These are phyloP conservation scores for Claviceps sorghi DNA, from an alignment of 2,329 filamentous ascomycete species.

Conservation along the genomic window DNA sequence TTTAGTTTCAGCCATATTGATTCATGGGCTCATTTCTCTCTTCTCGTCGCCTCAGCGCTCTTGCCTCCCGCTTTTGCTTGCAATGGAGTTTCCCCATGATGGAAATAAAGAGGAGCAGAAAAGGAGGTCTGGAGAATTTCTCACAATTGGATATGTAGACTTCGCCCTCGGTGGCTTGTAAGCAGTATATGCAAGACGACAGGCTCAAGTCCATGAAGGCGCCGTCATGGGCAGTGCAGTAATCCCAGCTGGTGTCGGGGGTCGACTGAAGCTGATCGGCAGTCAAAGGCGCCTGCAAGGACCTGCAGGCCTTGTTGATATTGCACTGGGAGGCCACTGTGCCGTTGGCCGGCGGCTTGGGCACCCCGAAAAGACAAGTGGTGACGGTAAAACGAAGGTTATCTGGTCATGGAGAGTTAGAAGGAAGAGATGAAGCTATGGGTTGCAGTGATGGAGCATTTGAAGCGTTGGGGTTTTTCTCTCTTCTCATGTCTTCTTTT, in stretches of 20 bases:
- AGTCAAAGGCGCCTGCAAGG: background rate
- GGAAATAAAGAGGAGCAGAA: too few relatives aligned
- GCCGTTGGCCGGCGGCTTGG: background rate
- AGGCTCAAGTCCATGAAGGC: background rate
- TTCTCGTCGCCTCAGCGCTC: too few relatives aligned
- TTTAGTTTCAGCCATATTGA: too few relatives aligned
- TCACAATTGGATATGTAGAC: background rate
- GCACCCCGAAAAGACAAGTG: background rate
- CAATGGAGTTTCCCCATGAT: too few relatives aligned
- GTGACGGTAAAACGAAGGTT: background rate
- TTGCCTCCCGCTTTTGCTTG: too few relatives aligned
- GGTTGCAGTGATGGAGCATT: too few relatives aligned
- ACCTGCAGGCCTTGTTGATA: background rate
- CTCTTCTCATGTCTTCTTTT: too few relatives aligned
- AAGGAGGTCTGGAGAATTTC: background rate
- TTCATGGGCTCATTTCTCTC: too few relatives aligned
- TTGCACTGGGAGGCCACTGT: background rate
- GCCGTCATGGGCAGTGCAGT: background rate
- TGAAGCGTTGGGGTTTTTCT: too few relatives aligned
- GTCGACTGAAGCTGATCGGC: background rate
- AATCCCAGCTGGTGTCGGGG: background rate
- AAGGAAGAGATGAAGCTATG: too few relatives aligned
- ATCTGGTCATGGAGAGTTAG: background rate
- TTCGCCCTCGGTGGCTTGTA: background rate
- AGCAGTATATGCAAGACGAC: background rate